phyloP scores from a whole-genome alignment of 805 yeast genomes.

The Schwanniomyces pseudopolymorphus region DNA sequence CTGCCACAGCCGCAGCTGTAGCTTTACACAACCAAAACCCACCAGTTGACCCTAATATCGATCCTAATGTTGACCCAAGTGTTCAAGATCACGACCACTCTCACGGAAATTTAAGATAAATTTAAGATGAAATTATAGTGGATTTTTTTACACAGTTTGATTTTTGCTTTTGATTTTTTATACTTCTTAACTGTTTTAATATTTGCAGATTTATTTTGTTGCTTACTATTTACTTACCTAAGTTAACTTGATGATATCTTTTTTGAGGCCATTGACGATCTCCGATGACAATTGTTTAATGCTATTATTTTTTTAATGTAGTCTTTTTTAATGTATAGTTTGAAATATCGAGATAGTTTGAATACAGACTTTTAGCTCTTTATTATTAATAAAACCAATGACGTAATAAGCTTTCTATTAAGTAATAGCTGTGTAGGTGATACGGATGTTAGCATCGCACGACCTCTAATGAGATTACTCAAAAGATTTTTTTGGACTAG shows the following conservation, averaged over 20 bases:
- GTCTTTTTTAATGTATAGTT: neutral
- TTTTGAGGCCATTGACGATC: neutral
- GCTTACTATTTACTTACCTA: neutral
- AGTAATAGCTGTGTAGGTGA: too few relatives aligned
- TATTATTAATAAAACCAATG: too few relatives aligned
- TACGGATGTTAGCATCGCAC: neutral
- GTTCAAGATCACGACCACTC: slow-evolving; percentile 43
- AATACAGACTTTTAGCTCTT: neutral
- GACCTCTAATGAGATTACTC: neutral
- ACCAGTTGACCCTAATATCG: slow-evolving; percentile 43
- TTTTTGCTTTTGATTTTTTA: neutral
- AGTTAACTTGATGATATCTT: neutral
- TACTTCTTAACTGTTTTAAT: slow-evolving; percentile 3
- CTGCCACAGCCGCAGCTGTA: slow-evolving; percentile 28
- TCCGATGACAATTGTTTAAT: slow-evolving; percentile 1
- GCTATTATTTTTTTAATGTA: neutral
- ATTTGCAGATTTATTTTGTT: neutral
- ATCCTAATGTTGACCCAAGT: slow-evolving; percentile 44
- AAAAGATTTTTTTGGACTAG: neutral
- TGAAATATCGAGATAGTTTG: neutral
- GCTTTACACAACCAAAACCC: slow-evolving; percentile 27
- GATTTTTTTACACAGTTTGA: neutral
- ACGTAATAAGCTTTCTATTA: too few relatives aligned
- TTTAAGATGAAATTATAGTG: too few relatives aligned
- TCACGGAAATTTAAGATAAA: slow-evolving; percentile 19